Conservation (phyloP, 2,329 filamentous ascomycete species). For the Phyllosticta capitalensis region DNA sequence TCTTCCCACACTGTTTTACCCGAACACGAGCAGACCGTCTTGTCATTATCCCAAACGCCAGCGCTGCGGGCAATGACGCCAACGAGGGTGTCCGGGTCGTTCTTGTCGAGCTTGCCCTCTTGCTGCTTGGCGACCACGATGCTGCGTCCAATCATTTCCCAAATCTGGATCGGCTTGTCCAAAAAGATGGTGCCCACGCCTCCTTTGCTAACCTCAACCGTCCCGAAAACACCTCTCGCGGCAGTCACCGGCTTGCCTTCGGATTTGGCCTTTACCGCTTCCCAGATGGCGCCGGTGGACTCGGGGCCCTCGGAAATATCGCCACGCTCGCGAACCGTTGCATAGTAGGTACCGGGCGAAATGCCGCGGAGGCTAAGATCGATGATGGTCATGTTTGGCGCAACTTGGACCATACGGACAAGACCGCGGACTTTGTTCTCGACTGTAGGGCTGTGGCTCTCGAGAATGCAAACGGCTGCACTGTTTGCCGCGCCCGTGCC, state of each 20-base stretch:
- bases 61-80: conserved; percentile 92
- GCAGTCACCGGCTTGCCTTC: conserved; percentile 18
- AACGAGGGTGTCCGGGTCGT: conserved; percentile 77
- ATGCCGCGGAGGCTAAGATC: conserved; percentile 83
- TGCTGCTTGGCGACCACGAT: conserved; percentile 71
- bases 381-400: conserved; percentile 65
- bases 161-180: conserved; percentile 74
- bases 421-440: conserved; percentile 69
- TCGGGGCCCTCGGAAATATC: conserved; percentile 76
- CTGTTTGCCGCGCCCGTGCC: conserved; percentile 80
- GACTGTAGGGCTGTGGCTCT: conserved; percentile 60
- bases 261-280: conserved; percentile 36
- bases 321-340: conserved; percentile 75
- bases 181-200: conserved; percentile 74
- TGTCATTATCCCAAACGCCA: conserved; percentile 98
- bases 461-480: conserved; percentile 89
- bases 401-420: conserved; percentile 88
- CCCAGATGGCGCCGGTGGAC: conserved; percentile 79
- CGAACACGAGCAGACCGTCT: conserved; percentile 94
- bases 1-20: conserved; percentile 99
- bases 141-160: conserved; percentile 92
- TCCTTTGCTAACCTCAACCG: conserved; percentile 62
- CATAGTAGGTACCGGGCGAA: conserved; percentile 68
- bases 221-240: conserved; percentile 59
- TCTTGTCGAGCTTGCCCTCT: conserved; percentile 51